A percentile compares a stretch with the other conserved stretches of the same genome.
Conservation (phyloP, 768 basidiomycete species). For the Pholiota conissans region DNA sequence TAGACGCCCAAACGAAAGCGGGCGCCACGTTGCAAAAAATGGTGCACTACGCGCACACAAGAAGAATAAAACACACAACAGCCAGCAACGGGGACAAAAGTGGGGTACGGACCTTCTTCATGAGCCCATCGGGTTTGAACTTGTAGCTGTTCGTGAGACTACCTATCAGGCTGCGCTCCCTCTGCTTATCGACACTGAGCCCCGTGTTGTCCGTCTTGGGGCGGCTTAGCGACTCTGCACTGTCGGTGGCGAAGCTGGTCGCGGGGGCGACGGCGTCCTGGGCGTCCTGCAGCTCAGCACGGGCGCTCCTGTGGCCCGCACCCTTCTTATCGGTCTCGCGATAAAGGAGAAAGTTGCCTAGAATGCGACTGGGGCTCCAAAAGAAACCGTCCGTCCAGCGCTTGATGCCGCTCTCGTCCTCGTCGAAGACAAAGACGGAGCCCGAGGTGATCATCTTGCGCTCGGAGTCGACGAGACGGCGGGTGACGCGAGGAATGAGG, state of each 20-base stretch:
- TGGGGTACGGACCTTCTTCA: conserved; percentile 82
- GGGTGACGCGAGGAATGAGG: conserved; percentile 88
- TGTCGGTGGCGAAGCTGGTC: conserved; percentile 23
- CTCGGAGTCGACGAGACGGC: conserved; percentile 90
- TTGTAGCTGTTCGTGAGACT: conserved; percentile 92
- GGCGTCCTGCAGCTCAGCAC: conserved; percentile 39
- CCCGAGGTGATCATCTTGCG: conserved; percentile 91
- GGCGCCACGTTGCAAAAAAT: not conserved
- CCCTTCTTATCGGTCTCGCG: conserved; percentile 89
- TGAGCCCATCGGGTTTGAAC: conserved; percentile 90
- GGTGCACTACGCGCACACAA: not conserved
- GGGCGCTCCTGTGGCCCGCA: conserved; percentile 56
- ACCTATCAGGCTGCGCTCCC: conserved; percentile 83
- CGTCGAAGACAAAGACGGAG: conserved; percentile 96
- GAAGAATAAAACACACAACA: not conserved
- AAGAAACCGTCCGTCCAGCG: conserved; percentile 98
- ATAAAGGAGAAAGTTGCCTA: conserved; percentile 95
- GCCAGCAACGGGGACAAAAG: not conserved
- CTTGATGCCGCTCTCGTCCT: conserved; percentile 96
- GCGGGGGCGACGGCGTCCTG: conserved; percentile 21
- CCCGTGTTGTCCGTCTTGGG: conserved; percentile 52
- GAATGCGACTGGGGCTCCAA: conserved; percentile 91
- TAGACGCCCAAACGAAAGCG: too few relatives aligned
- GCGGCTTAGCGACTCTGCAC: conserved; percentile 54
- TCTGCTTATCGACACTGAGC: conserved; percentile 61